phyloP scores from a whole-genome alignment of 1,284 basidiomycete species.

The Malassezia sp. region DNA sequence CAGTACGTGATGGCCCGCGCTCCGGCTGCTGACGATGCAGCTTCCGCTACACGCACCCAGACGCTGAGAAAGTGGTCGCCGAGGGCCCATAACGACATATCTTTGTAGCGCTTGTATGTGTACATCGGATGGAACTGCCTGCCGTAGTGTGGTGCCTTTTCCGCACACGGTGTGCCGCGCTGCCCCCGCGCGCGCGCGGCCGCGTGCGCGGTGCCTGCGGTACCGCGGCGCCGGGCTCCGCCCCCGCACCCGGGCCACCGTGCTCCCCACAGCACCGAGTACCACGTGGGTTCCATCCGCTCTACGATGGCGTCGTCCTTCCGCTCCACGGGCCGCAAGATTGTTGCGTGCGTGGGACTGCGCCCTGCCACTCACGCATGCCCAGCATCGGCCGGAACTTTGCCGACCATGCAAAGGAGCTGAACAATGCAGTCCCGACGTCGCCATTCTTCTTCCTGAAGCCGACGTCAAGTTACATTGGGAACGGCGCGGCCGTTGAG shows the following conservation, averaged over 20 bases:
- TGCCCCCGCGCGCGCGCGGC: no score
- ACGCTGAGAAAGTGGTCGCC: neutral
- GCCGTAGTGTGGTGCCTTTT: no score
- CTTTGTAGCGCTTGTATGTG: no score
- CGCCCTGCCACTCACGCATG: constrained; percentile 17
- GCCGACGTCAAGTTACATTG: constrained; percentile 77
- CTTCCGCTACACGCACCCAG: constrained; percentile 11
- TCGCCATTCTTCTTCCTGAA: constrained; percentile 99
- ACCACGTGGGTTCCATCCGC: no score
- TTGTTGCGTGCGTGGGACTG: constrained; percentile 72
- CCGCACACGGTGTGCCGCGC: no score
- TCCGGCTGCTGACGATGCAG: neutral
- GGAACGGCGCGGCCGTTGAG: constrained; percentile 64
- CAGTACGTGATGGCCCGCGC: constrained; percentile 5
- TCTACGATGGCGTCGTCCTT: constrained; percentile 28
- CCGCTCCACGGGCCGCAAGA: constrained; percentile 47
- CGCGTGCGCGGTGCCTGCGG: no score
- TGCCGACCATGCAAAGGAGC: constrained; percentile 74
- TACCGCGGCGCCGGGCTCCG: no score
- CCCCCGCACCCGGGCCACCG: no score
- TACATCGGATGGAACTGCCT: no score
- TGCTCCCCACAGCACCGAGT: no score
- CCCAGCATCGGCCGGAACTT: constrained; percentile 49
- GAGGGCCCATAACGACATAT: no score
- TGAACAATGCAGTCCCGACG: constrained; percentile 76